Percentiles rank a stretch among this genome's conserved stretches.
Conservation (phyloP, 1,139 yeast genomes). For the Blastobotrys capitulatus region DNA sequence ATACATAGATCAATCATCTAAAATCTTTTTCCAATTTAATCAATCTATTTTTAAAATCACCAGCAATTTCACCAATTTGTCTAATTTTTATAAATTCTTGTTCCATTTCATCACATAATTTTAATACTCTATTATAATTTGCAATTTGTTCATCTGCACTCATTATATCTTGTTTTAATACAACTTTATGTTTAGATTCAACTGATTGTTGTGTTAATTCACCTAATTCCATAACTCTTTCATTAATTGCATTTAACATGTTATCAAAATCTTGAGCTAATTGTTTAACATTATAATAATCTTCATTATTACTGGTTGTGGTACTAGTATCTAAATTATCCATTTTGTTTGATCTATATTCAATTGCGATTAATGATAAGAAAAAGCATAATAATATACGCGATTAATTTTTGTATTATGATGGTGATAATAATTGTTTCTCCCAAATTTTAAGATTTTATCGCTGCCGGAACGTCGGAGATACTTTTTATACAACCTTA, state of each 20-base stretch:
- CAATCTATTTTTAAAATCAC: constrained; percentile 33
- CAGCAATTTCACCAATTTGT: constrained; percentile 50
- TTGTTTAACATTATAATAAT: constrained; percentile 2
- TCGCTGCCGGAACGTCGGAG: too few species aligned
- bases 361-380: too few species aligned
- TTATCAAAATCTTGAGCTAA: constrained; percentile 8
- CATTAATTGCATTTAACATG: constrained; percentile 16
- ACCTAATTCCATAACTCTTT: constrained; percentile 22
- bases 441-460: too few species aligned
- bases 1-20: neutral
- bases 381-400: too few species aligned
- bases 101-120: constrained; percentile 52
- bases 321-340: neutral
- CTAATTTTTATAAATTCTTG: constrained; percentile 60
- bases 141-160: constrained; percentile 41
- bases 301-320: neutral
- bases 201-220: constrained; percentile 24
- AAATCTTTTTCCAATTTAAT: neutral
- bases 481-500: too few species aligned
- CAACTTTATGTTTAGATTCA: constrained; percentile 19
- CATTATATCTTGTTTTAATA: constrained; percentile 19
- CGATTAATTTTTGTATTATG: too few species aligned
- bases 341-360: neutral
- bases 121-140: constrained; percentile 40
- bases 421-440: too few species aligned